Percentiles rank a stretch among this genome's conserved stretches.
Evolutionary conservation across 2,329 filamentous ascomycete genomes (phyloP).

Genomic region (Coniochaeta sp.): DNA sequence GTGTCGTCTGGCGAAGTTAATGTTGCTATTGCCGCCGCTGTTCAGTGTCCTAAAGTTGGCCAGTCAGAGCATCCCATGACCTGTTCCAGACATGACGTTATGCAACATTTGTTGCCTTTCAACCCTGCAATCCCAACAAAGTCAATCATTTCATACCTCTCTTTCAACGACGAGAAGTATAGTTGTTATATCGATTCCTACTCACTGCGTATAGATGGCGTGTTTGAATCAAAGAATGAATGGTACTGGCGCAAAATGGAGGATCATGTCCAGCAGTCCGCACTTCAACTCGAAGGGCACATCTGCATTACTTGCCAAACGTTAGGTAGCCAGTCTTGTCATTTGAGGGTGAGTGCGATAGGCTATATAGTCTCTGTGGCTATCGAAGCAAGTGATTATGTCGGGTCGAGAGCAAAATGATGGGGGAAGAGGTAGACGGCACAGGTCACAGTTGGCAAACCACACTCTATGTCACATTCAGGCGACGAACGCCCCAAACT

Average conservation of each 20-base stretch:
- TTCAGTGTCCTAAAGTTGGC: neutral
- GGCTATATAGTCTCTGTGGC: no score
- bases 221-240: no score
- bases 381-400: no score
- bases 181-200: no score
- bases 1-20: neutral
- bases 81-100: neutral
- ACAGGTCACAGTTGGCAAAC: neutral
- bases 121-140: neutral
- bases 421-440: neutral
- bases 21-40: neutral
- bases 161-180: neutral
- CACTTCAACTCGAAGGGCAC: no score
- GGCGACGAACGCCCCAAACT: neutral
- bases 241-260: no score
- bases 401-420: neutral
- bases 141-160: neutral
- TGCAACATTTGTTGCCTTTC: neutral
- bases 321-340: no score
- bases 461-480: constrained; percentile 1
- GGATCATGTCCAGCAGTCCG: no score
- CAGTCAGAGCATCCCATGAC: neutral
- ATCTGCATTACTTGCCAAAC: no score
- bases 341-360: no score
- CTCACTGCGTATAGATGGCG: no score